Base-by-base conservation (phyloP, 1,139 yeast species). In the Lizanozyma gosingica region DNA sequence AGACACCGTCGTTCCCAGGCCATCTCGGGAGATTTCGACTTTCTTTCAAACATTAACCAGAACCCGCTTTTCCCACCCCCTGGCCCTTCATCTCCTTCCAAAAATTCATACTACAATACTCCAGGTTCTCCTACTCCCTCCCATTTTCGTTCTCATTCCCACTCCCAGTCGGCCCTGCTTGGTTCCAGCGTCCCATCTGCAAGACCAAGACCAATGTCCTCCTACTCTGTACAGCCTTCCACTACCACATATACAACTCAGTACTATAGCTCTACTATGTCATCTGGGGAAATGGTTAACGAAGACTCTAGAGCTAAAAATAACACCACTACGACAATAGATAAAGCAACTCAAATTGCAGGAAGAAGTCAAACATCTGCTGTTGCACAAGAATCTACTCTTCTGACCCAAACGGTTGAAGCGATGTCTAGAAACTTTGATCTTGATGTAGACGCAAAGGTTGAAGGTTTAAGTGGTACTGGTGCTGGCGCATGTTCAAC, bases 1-100 rank as follows among this genome's bases (percentile, higher is more conserved):
- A 68, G 80, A 37, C 88, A 81, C 49, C 71, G 80, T 50, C 61
- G 90, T 38, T 80, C 87, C 0, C 83, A 83, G 18, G 87, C 87
- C 0, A 78, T 81, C 14, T 78, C 85, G 2, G 87, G 87, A 0
- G 88, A 81, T 53, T 80, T 81, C 53, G 88, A 81, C 50, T 54
- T 63, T 11, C 29, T 22, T 22, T 22, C 41, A 43, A 55, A 14
- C 9, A 34, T 34, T 48, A 34, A 34, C 18, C 39, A 33, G 15
- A 37, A 33, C 15, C 39, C 34, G 18, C 34, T 15, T 34, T 6
- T 36, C 34, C 17, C 40, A 44, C 33, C 39, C 15, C 37, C 36
- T 6, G 29, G 29, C 6, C 29, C 29, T 6, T 6, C 6, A 6
- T 22, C 29, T 11, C 29, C 29, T 6, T 6, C 29, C 6, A 22